Base-by-base conservation (phyloP, 225 moss, liverwort and hornwort genomes). In the Rhytidiadelphus loreus region DNA sequence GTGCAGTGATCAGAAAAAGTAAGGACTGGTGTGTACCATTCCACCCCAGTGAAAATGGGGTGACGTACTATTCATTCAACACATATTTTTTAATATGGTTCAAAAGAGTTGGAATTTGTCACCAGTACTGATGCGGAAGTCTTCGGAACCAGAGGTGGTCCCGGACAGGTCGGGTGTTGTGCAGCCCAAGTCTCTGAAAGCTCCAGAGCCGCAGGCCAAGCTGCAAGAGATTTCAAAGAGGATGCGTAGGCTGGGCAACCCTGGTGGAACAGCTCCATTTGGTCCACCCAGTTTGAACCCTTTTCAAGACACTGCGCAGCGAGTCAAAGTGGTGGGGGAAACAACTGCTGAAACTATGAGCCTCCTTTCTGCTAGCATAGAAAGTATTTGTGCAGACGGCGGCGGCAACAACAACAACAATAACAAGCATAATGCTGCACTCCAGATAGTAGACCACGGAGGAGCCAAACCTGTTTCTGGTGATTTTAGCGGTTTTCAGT, bases 271-370 rank as follows among this genome's bases (percentile, higher is more conserved):
- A 62, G 30, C 53, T 35, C 87, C 79, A 79, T 82, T 80, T 24
- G 85, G 77, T 63, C 39, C 90, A 46, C 80, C 68, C 57, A 39
- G 82, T 82, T 65, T 82, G 25, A 60, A 30, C 73, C 71, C 87
- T 30, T 89, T 85, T 11, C 79, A 79, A 61, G 88, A 64, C n/a
- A 70, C 78, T n/a, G 57, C 62, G 32, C 50, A 74, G 56, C 86
- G 89, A 72, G 82, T 48, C 5, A 90, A 80, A 84, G 89, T 87
- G 78, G 90, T 89, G 30, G 90, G 86, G 62, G 91, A 90, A 79
- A 86, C 87, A 70, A 90, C 81, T 43, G 90, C 90, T 23, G 92
- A 93, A 88, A 85, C 90, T 22, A 76, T 58, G 63, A 90, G 88
- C 22, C 90, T 89, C 28, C 86, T 88, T 39, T 90, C 93, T 80